Evolutionary conservation across 1,284 basidiomycete species (phyloP), one percentile per base, ranked within the genome.

Genomic region (Ustilago esculenta): DNA sequence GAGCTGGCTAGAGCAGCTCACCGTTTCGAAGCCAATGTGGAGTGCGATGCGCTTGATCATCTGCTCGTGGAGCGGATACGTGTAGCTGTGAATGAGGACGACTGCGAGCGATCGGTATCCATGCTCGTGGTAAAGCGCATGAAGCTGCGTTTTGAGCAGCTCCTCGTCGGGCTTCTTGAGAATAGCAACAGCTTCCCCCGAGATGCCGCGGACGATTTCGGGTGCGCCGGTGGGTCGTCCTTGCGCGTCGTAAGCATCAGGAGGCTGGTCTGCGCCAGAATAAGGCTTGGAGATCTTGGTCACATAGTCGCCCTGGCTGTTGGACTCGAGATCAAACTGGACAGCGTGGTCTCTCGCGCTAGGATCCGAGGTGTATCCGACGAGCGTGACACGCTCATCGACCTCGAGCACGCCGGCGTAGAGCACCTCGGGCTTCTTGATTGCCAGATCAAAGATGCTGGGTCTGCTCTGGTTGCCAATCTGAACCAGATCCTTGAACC

Each of bases 391-490:
- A 3, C 95, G 88, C 83, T 98, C 95, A 76, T 96, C 92, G 1
- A 97, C 88, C 81, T 97, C 93, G 20, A 95, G 79, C 2, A 97
- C 90, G 15, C 59, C 85, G 1, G 88, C 87, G 81, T 95, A 97
- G 4, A 97, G 85, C 5, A 92, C 90, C 0, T 88, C 82, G 0
- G 91, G 86, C 27, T 93, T 89, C 41, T 79, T 77, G 73, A 84
- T 85, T 30, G 77, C 79, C 29, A 83, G 75, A 50, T 82, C 81
- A 47, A 83, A 84, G 50, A 84, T 90, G 85, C 80, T 93, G 90
- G 82, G 94, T 29, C 94, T 89, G 9, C 92, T 90, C 81, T 97
- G 95, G 81, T 96, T 97, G 11, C 92, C 92, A 63, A 95, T 96
- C 48, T 90, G 86, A 3, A 97, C 86, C 15, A 97, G 87, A 82